Conservation (phyloP, 371 early-diverging fungal species). For the Lichtheimia ramosa region DNA sequence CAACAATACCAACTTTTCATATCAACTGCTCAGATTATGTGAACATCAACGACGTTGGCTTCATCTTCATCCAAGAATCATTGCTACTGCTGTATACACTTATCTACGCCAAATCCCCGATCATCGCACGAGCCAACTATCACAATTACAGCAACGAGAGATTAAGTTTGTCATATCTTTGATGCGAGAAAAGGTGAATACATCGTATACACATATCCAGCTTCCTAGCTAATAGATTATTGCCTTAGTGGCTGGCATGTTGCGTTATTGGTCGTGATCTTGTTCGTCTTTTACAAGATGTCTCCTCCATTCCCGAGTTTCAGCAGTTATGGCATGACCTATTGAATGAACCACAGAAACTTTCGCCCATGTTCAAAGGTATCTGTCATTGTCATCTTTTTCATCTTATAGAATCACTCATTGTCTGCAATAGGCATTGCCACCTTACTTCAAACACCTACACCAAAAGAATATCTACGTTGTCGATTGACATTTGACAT, state of each 20-base stretch:
- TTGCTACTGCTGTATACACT: constrained; percentile 61
- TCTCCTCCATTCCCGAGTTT: constrained; percentile 57
- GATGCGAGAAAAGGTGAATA: constrained; percentile 53
- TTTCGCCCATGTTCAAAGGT: constrained; percentile 61
- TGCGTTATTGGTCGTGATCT: constrained; percentile 70
- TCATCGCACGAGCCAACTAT: constrained; percentile 47
- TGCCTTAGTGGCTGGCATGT: constrained; percentile 58
- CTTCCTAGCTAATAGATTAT: neutral
- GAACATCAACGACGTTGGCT: constrained; percentile 51
- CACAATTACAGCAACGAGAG: constrained; percentile 56
- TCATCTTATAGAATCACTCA: neutral
- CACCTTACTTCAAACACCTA: constrained; percentile 55
- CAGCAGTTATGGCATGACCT: constrained; percentile 64
- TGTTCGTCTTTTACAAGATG: constrained; percentile 69
- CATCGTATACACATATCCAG: neutral
- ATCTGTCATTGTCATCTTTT: neutral
- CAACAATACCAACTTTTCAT: constrained; percentile 52
- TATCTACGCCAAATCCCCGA: constrained; percentile 63
- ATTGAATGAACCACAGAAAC: constrained; percentile 51
- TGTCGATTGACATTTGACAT: constrained; percentile 72
- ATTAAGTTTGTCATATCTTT: constrained; percentile 51
- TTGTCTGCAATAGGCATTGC: constrained; percentile 31
- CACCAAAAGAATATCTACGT: constrained; percentile 62
- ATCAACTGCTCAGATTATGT: constrained; percentile 53
- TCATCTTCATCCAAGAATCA: constrained; percentile 45